Evolutionary conservation across 176 grass and related monocot genomes (phyloP).

Genomic region (Triticum monococcum): DNA sequence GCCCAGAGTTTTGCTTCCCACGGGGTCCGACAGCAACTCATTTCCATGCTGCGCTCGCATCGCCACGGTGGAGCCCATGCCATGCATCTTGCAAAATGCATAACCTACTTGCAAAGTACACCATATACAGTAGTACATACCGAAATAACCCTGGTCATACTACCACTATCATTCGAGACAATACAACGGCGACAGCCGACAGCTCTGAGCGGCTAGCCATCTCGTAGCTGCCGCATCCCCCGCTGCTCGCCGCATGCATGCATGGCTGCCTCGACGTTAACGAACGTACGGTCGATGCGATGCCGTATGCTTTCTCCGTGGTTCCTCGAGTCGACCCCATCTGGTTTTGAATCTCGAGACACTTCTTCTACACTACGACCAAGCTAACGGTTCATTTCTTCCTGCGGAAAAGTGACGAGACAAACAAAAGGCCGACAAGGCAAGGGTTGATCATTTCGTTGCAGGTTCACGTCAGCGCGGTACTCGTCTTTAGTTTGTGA

Average conservation of each 20-base stretch:
- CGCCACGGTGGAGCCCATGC: not conserved
- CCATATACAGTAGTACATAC: no score
- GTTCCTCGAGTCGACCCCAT: not conserved
- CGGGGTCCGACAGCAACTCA: constrained; percentile 13
- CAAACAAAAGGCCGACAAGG: constrained; percentile 34
- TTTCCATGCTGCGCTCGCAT: not conserved
- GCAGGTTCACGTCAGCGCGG: constrained; percentile 24
- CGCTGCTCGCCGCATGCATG: not conserved
- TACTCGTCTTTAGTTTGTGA: constrained; percentile 31
- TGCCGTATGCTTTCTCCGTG: not conserved
- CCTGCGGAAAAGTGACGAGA: not conserved
- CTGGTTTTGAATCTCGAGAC: constrained; percentile 1
- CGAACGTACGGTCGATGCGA: constrained; percentile 2
- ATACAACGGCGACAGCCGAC: no score
- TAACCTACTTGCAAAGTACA: no score
- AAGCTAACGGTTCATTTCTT: not conserved
- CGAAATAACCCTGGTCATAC: no score
- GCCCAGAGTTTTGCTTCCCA: not conserved
- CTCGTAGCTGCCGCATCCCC: not conserved
- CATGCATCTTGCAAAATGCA: not conserved
- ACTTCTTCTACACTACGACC: not conserved
- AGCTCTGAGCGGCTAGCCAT: not conserved
- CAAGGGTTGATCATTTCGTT: constrained; percentile 17
- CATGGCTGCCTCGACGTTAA: not conserved
- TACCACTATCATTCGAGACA: no score